Evolutionary conservation across 345 rosid genomes (phyloP).

Genomic region (Physaria fendleri): DNA sequence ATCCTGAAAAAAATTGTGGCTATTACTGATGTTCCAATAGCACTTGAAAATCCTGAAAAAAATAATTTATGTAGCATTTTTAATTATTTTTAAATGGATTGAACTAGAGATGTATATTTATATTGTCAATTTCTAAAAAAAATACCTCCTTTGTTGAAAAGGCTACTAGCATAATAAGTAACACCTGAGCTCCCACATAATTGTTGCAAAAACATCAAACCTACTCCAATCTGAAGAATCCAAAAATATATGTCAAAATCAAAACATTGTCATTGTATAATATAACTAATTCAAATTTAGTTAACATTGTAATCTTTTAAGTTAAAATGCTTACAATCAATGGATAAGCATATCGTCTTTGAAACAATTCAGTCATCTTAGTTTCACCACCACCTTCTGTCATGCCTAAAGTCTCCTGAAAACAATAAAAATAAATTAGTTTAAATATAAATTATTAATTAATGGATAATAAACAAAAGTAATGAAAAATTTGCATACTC

Average conservation of each 20-base stretch:
- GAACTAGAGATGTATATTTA: not conserved
- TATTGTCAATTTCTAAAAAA: not conserved
- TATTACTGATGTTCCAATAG: no score
- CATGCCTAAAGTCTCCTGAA: conserved; percentile 23
- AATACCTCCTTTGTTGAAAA: conserved; percentile 31
- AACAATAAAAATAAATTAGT: no score
- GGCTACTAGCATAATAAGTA: conserved; percentile 31
- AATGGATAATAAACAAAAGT: not conserved
- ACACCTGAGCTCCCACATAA: conserved; percentile 28
- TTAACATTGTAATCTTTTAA: not conserved
- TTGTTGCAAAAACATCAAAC: conserved; percentile 36
- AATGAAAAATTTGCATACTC: not conserved
- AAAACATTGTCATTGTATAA: not conserved
- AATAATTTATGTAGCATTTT: no score
- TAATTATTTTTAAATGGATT: not conserved
- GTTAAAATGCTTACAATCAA: conserved; percentile 18
- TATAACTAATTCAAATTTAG: not conserved
- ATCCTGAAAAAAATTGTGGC: no score
- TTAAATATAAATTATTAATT: not conserved
- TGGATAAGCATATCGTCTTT: conserved; percentile 30
- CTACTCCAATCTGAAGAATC: conserved; percentile 32
- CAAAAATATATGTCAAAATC: not conserved
- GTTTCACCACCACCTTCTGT: conserved; percentile 6
- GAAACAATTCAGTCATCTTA: conserved; percentile 24
- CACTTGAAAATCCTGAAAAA: no score